Evolutionary conservation across 2,329 filamentous ascomycete genomes (phyloP).

Genomic region (Fusarium sp.): DNA sequence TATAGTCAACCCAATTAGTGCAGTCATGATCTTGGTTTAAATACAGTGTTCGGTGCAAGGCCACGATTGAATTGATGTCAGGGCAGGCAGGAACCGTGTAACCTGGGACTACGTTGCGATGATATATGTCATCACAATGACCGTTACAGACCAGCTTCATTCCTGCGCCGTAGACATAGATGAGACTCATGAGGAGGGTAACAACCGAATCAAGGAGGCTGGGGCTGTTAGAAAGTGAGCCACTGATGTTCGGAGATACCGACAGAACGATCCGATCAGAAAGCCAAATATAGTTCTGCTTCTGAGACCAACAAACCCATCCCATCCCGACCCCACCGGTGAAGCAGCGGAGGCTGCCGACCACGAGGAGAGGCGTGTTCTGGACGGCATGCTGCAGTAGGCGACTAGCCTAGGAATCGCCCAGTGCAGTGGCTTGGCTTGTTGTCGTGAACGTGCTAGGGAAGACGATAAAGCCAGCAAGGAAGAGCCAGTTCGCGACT

Average conservation of each 20-base stretch:
- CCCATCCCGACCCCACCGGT: conserved; percentile 4
- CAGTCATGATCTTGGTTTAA: no score
- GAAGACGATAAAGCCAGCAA: conserved; percentile 15
- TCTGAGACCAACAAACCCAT: conserved; percentile 8
- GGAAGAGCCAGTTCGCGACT: conserved; percentile 20
- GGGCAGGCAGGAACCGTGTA: no score
- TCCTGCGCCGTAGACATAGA: neutral
- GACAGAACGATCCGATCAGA: conserved; percentile 6
- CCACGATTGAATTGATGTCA: no score
- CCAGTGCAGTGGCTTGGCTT: neutral
- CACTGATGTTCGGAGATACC: neutral
- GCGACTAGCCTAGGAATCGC: conserved; percentile 7
- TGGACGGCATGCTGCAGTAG: conserved; percentile 1
- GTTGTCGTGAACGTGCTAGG: conserved; percentile 15
- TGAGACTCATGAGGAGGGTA: neutral
- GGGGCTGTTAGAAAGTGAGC: neutral
- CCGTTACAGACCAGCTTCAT: neutral
- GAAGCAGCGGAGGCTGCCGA: conserved; percentile 10
- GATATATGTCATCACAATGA: no score
- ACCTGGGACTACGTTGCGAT: no score
- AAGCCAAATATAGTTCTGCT: conserved; percentile 12
- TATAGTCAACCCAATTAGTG: no score
- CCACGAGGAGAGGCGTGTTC: conserved; percentile 1
- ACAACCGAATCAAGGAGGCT: neutral
- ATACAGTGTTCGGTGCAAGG: no score